Conservation (phyloP, 2,329 filamentous ascomycete genomes). For the Aschersonia sp. region DNA sequence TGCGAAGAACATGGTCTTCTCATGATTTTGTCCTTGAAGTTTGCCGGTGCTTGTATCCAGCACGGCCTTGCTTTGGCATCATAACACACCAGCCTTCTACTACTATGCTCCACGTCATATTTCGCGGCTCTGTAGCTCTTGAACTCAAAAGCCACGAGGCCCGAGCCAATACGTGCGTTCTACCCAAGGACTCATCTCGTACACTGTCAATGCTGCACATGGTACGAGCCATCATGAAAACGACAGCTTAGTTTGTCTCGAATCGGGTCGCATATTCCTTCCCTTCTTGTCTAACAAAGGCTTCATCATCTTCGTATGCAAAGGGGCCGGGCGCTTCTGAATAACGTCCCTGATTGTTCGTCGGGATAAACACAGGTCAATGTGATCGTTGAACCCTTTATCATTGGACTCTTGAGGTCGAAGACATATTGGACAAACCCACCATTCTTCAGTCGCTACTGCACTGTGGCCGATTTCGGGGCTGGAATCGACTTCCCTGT, state of each 20-base stretch:
- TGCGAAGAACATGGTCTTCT: no score
- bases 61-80: no score
- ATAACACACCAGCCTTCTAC: no score
- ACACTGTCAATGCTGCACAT: no score
- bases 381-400: conserved; percentile 72
- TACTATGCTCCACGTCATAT: no score
- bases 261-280: conserved; percentile 20
- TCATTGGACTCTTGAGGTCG: conserved; percentile 64
- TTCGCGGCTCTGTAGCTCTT: no score
- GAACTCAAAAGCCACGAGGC: no score
- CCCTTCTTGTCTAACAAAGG: conserved; percentile 23
- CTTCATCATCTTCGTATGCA: conserved; percentile 21
- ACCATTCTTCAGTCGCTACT: conserved; percentile 35
- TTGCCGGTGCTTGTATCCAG: no score
- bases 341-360: conserved; percentile 77
- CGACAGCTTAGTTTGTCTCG: conserved; percentile 35
- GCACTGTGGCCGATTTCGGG: background rate
- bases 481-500: no score
- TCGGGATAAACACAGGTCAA: conserved; percentile 79
- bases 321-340: conserved; percentile 12
- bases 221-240: conserved; percentile 24
- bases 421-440: conserved; percentile 83
- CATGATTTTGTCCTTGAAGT: no score
- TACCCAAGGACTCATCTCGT: no score
- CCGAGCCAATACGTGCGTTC: no score